Conservation (phyloP, 2,329 filamentous ascomycete genomes). For the Curvularia sp. region DNA sequence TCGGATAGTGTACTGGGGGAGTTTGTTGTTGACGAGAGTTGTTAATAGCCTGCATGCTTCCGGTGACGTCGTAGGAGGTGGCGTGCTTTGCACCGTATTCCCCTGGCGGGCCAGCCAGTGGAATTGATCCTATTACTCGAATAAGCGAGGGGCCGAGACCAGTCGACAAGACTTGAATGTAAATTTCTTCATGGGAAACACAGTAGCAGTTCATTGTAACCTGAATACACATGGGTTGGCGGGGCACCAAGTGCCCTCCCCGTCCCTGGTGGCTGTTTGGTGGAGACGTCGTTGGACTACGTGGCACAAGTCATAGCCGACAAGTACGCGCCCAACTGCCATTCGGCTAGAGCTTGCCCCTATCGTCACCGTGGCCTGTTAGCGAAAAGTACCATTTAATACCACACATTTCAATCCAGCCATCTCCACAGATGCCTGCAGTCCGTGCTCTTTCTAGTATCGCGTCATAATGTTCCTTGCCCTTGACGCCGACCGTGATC, state of each 20-base stretch:
- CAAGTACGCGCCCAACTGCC: neutral
- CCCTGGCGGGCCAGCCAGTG: neutral
- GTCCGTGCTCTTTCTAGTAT: constrained; percentile 44
- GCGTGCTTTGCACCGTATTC: neutral
- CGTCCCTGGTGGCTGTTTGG: neutral
- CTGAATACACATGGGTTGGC: neutral
- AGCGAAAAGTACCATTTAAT: constrained; percentile 49
- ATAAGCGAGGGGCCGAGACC: neutral
- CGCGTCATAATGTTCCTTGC: constrained; percentile 38
- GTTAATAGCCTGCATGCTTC: neutral
- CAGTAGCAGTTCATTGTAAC: neutral
- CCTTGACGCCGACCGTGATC: constrained; percentile 51
- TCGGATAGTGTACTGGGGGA: neutral
- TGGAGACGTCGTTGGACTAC: neutral
- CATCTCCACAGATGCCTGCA: constrained; percentile 41
- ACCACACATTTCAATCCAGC: constrained; percentile 50
- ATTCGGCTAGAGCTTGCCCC: constrained; percentile 29
- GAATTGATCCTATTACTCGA: neutral
- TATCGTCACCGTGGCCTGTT: constrained; percentile 25
- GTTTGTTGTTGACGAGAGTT: neutral
- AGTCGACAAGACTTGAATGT: neutral
- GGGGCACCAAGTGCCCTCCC: neutral
- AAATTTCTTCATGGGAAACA: neutral
- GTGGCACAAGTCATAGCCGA: constrained; percentile 6
- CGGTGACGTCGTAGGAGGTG: neutral